These are phyloP conservation scores for Leccinum boreale DNA, from an alignment of 768 basidiomycete species.

Conservation along the genomic window DNA sequence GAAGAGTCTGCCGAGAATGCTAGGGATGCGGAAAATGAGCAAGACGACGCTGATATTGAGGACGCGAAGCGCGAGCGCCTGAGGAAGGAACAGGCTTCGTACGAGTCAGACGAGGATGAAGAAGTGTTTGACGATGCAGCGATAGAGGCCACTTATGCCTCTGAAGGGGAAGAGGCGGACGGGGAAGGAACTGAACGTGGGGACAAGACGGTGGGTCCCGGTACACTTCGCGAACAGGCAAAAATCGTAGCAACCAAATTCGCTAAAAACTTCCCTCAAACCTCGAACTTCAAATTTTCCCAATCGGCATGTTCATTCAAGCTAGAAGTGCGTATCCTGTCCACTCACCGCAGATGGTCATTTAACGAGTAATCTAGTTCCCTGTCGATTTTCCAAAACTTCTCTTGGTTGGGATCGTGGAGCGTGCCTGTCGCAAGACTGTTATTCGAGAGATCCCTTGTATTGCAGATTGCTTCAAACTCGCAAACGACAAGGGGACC, in stretches of 20 bases:
- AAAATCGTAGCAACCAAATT: slow-evolving; percentile 49
- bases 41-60: slow-evolving; percentile 80
- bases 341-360: neutral
- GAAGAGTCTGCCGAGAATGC: slow-evolving; percentile 39
- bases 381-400: slow-evolving; percentile 86
- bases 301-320: slow-evolving; percentile 68
- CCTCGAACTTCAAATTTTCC: slow-evolving; percentile 72
- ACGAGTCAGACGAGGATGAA: slow-evolving; percentile 57
- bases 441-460: slow-evolving; percentile 88
- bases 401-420: slow-evolving; percentile 89
- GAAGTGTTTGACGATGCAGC: slow-evolving; percentile 49
- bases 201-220: slow-evolving; percentile 16
- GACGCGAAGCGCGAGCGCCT: slow-evolving; percentile 72
- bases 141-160: slow-evolving; percentile 63
- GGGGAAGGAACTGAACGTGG: slow-evolving; percentile 25
- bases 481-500: slow-evolving; percentile 48
- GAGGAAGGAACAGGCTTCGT: slow-evolving; percentile 69
- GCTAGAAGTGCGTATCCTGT: slow-evolving; percentile 64
- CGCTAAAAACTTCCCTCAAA: slow-evolving; percentile 55
- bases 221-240: slow-evolving; percentile 40
- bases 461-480: slow-evolving; percentile 82
- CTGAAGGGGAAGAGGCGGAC: slow-evolving; percentile 39
- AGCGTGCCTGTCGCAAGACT: slow-evolving; percentile 78
- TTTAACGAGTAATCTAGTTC: slow-evolving; percentile 53
- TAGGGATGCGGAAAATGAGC: slow-evolving; percentile 71